Conservation (phyloP, 805 yeast genomes). For the Saturnispora zaruensis region DNA sequence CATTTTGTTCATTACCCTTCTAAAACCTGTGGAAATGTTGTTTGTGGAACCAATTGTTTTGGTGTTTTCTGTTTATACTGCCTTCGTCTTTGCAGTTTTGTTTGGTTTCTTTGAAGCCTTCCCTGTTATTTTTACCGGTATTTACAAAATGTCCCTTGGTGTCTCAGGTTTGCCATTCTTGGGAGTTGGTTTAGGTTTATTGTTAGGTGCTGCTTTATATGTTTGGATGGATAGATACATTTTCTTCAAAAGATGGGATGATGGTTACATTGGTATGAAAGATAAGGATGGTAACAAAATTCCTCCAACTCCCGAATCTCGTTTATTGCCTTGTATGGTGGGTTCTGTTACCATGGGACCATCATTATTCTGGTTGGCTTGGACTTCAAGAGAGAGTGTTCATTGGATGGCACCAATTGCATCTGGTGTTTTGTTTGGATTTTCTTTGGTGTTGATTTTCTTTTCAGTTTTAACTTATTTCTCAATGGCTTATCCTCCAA, state of each 20-base stretch:
- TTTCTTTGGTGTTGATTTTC: constrained; percentile 63
- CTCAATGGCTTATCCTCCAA: constrained; percentile 64
- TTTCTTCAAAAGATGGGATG: constrained; percentile 50
- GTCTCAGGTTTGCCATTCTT: constrained; percentile 61
- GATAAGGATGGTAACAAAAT: constrained; percentile 48
- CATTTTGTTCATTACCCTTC: constrained; percentile 41
- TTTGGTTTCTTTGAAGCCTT: constrained; percentile 76
- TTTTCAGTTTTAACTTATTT: constrained; percentile 63
- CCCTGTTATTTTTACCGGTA: constrained; percentile 64
- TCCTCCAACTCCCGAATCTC: constrained; percentile 51
- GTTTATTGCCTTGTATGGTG: constrained; percentile 51
- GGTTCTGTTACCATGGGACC: constrained; percentile 63
- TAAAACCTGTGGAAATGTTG: constrained; percentile 63
- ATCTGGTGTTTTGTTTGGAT: constrained; percentile 74
- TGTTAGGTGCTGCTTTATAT: constrained; percentile 46
- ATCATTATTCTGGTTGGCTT: constrained; percentile 72
- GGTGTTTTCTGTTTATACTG: constrained; percentile 59
- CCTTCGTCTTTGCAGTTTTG: constrained; percentile 68
- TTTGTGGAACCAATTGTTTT: constrained; percentile 67
- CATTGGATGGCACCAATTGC: constrained; percentile 74
- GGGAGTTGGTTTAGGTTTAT: constrained; percentile 62
- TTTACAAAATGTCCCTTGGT: constrained; percentile 50
- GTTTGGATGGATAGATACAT: constrained; percentile 38
- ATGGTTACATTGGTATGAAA: constrained; percentile 50
- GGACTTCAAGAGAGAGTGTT: constrained; percentile 54